Evolutionary conservation across 2,329 filamentous ascomycete genomes (phyloP).

Genomic region (Aspergillus quadricinctus): DNA sequence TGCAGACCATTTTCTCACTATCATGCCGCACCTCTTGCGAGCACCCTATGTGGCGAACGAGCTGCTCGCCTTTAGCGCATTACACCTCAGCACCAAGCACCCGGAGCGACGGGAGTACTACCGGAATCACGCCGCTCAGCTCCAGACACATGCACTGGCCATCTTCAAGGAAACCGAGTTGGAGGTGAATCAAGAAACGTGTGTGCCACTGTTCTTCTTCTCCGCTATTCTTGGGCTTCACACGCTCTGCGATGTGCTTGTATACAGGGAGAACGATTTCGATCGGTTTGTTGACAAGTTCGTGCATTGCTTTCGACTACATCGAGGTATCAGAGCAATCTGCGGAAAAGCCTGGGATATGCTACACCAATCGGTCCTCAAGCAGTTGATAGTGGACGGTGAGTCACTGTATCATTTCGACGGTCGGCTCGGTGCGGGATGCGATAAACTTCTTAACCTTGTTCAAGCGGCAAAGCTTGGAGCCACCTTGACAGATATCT

Average conservation of each 20-base stretch:
- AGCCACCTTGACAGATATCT: neutral
- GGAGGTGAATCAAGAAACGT: conserved; percentile 12
- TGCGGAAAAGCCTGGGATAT: conserved; percentile 8
- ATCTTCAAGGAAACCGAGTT: conserved; percentile 10
- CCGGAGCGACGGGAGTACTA: conserved; percentile 32
- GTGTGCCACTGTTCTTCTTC: conserved; percentile 20
- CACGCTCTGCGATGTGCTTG: conserved; percentile 47
- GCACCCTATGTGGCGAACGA: conserved; percentile 47
- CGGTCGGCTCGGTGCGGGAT: conserved; percentile 3
- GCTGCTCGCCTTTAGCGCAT: conserved; percentile 44
- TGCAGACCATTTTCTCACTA: neutral
- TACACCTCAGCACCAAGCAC: conserved; percentile 38
- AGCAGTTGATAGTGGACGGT: conserved; percentile 4
- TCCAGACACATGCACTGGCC: conserved; percentile 25
- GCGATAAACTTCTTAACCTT: conserved; percentile 4
- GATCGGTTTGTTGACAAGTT: conserved; percentile 29
- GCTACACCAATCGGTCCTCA: conserved; percentile 12
- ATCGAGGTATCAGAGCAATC: conserved; percentile 22
- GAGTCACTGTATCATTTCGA: conserved; percentile 1
- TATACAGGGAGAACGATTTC: conserved; percentile 37
- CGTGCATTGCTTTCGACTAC: conserved; percentile 20
- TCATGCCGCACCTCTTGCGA: conserved; percentile 5
- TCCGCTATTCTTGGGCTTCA: conserved; percentile 28
- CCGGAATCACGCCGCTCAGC: conserved; percentile 31
- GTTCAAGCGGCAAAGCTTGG: conserved; percentile 7